These are phyloP conservation scores for Candida parachauliodes DNA, from an alignment of 805 yeast genomes.

Conservation along the genomic window DNA sequence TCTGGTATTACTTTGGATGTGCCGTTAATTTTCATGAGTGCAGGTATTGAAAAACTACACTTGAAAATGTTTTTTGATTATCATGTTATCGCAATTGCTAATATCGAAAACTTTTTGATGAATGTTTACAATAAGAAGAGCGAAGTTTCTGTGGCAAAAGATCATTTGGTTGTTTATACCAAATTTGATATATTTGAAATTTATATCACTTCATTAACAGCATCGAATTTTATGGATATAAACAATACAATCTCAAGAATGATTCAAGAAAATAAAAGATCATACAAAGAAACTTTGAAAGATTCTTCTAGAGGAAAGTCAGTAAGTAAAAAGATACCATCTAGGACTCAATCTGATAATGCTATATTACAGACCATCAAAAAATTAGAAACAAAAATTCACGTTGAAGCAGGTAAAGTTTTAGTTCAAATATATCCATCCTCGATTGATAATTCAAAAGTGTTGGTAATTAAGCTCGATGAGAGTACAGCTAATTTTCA, in stretches of 20 bases:
- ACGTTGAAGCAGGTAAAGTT: slow-evolving; percentile 54
- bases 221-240: slow-evolving; percentile 78
- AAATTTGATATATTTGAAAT: slow-evolving; percentile 52
- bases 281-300: slow-evolving; percentile 71
- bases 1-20: slow-evolving; percentile 42
- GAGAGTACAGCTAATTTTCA: slow-evolving; percentile 51
- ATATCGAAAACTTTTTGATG: slow-evolving; percentile 44
- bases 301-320: slow-evolving; percentile 39
- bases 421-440: slow-evolving; percentile 76
- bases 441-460: slow-evolving; percentile 73
- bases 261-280: slow-evolving; percentile 64
- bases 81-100: slow-evolving; percentile 73
- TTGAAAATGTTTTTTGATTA: slow-evolving; percentile 74
- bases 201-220: slow-evolving; percentile 79
- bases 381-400: slow-evolving; percentile 63
- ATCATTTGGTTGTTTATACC: slow-evolving; percentile 53
- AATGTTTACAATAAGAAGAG: slow-evolving; percentile 70
- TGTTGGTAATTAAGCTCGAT: slow-evolving; percentile 58
- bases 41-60: slow-evolving; percentile 54
- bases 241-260: slow-evolving; percentile 66
- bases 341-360: slow-evolving; percentile 3
- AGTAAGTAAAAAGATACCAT: slow-evolving; percentile 2
- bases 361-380: slow-evolving; percentile 27
- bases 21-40: slow-evolving; percentile 65
- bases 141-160: slow-evolving; percentile 45